Conservation (phyloP, 192 early-diverging fungal species). For the Gaertneriomyces sp. region DNA sequence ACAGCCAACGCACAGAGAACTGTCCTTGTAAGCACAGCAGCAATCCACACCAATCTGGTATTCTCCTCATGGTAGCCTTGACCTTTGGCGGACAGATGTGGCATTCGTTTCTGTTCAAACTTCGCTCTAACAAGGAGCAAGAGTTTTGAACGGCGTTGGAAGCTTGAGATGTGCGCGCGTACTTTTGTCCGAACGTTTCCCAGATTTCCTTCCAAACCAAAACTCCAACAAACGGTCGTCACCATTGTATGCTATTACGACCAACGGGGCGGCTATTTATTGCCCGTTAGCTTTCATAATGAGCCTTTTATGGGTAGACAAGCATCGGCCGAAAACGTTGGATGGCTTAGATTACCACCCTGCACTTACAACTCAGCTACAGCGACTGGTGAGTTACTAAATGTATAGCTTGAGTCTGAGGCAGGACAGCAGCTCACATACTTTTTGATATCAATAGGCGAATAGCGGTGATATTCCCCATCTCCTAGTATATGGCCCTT, state of each 20-base stretch:
- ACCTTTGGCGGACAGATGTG: too few relatives aligned
- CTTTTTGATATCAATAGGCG: slow-evolving; percentile 27
- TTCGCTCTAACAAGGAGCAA: too few relatives aligned
- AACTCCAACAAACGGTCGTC: too few relatives aligned
- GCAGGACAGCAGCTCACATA: neutral
- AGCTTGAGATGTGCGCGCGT: too few relatives aligned
- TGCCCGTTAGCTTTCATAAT: too few relatives aligned
- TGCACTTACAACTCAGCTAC: slow-evolving; percentile 70
- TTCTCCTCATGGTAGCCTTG: too few relatives aligned
- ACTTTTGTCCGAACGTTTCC: too few relatives aligned
- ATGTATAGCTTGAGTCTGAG: neutral
- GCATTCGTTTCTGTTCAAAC: too few relatives aligned
- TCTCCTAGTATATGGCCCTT: slow-evolving; percentile 90
- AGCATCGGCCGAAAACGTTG: slow-evolving; percentile 80
- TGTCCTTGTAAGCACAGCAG: neutral
- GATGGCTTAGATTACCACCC: slow-evolving; percentile 79
- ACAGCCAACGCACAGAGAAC: neutral
- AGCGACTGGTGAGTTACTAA: slow-evolving; percentile 59
- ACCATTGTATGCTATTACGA: too few relatives aligned
- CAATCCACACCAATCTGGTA: neutral
- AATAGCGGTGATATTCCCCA: slow-evolving; percentile 86
- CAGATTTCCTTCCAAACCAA: too few relatives aligned
- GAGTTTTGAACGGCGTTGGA: too few relatives aligned
- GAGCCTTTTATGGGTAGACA: slow-evolving; percentile 81
- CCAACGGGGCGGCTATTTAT: too few relatives aligned